Evolutionary conservation across 352 stramenopile genomes (phyloP), one percentile per base, ranked within the genome.

Genomic region (Phytophthora colocasiae): DNA sequence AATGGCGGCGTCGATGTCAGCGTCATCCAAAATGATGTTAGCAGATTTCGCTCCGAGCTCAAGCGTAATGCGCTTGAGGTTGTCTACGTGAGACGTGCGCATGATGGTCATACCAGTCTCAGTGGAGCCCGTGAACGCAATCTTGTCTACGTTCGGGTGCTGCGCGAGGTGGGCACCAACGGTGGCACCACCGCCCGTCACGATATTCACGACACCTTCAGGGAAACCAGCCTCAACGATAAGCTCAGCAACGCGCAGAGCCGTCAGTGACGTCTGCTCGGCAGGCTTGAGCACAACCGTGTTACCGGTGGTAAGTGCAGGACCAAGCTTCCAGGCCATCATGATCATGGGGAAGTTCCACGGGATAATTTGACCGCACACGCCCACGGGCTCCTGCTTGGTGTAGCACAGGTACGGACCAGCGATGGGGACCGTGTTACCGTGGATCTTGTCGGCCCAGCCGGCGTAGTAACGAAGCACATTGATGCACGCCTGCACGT

Each of bases 261-360:
- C 93, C 15, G 89, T 97, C 32, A 99, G 70, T 9, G 97, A 97
- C n/a, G 97, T 99, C 48, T 98, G 74, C 53, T 98, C 95, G 14
- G 90, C 87, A 12, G 97, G 97, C 71, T 99, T 99, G 14, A 98
- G 66, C 8, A 99, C 89, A 5, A 90, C 74, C 3, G 95, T 97
- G 78, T 96, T 99, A 14, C 97, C 97, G 0, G 90, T 85, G 8
- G 90, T 78, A 32, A 98, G 68, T 1, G 94, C 93, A 0, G 94
- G 91, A 24, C 68, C 94, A 12, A 96, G 80, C 76, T 99, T 99
- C 41, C 95, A 87, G 11, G 94, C 92, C 48, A 98, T 95, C 96
- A 99, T 98, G 12, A 97, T 92, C 57, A 96, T 74, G 2, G 97
- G 97, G 77, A 99, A 99, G 80, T 99, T 99, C 97, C 97, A 99